These are phyloP conservation scores for Calonectria crousiana DNA, from an alignment of 2,329 filamentous ascomycete genomes.

Conservation along the genomic window DNA sequence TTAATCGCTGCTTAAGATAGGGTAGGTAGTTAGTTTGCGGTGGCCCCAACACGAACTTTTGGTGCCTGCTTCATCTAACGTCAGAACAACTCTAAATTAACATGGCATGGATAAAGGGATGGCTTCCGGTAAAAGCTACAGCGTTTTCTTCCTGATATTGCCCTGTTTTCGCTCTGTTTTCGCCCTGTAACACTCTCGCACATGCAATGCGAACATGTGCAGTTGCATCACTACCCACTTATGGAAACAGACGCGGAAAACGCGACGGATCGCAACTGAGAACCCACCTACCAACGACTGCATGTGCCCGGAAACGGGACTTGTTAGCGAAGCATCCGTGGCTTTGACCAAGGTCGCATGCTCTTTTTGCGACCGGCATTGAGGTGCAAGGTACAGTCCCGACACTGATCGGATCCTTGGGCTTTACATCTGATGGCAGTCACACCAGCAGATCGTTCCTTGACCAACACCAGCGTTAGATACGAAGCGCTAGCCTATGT, in stretches of 20 bases:
- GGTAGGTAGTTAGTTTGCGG: not conserved
- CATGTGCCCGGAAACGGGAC: conserved; percentile 37
- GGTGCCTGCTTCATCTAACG: conserved; percentile 17
- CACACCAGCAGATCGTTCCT: conserved; percentile 1
- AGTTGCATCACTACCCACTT: conserved; percentile 13
- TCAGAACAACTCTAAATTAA: conserved; percentile 26
- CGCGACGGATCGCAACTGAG: not conserved
- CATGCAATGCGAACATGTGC: not conserved
- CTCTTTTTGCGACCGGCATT: conserved; percentile 10
- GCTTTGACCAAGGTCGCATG: not conserved
- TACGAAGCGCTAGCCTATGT: conserved; percentile 8
- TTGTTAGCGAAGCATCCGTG: conserved; percentile 32
- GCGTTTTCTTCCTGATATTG: not conserved
- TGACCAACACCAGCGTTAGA: not conserved
- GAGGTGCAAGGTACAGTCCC: conserved; percentile 11
- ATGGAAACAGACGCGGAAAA: conserved; percentile 15
- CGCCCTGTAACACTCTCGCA: not conserved
- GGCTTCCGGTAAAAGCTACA: not conserved
- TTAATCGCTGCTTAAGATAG: not conserved
- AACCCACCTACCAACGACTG: conserved; percentile 23
- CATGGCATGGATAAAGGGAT: not conserved
- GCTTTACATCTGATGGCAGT: conserved; percentile 17
- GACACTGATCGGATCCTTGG: conserved; percentile 15
- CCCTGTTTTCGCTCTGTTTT: no score
- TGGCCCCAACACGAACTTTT: conserved; percentile 12